Evolutionary conservation across 2,329 filamentous ascomycete species (phyloP).

Genomic region (Botrytis deweyae): DNA sequence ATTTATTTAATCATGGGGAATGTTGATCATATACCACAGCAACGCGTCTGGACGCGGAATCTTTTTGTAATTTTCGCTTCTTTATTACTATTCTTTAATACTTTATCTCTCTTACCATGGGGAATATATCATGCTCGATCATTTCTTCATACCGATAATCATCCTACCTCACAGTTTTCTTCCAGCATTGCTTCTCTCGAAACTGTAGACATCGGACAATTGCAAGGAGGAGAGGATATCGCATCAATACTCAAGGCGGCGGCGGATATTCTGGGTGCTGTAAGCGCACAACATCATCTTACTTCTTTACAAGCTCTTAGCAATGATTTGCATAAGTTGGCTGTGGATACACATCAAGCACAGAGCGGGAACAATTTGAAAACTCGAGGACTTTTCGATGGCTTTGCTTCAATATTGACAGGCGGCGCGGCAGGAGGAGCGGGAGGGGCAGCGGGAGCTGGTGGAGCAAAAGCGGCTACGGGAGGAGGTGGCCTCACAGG

Average conservation of each 20-base stretch:
- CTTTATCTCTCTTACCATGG: constrained; percentile 14
- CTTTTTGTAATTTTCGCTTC: constrained; percentile 17
- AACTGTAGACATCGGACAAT: neutral
- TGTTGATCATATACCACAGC: constrained; percentile 18
- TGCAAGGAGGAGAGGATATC: constrained; percentile 4
- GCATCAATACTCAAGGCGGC: constrained; percentile 2
- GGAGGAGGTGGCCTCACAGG: constrained; percentile 8
- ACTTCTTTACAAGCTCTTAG: constrained; percentile 13
- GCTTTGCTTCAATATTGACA: neutral
- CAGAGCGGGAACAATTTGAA: neutral
- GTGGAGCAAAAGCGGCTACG: neutral
- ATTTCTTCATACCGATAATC: neutral
- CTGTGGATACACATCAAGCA: constrained; percentile 2
- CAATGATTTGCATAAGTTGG: constrained; percentile 18
- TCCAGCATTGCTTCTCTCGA: constrained; percentile 1
- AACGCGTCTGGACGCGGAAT: constrained; percentile 20
- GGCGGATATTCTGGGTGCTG: constrained; percentile 10
- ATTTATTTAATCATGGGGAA: constrained; percentile 16
- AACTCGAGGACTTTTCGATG: constrained; percentile 7
- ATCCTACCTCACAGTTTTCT: neutral
- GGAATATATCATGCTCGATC: constrained; percentile 7
- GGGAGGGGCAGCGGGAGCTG: neutral
- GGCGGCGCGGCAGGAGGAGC: neutral
- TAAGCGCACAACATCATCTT: constrained; percentile 11
- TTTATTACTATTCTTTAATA: constrained; percentile 18